A percentile compares a stretch with the other conserved stretches of the same genome.
These are phyloP conservation scores for Tulasnella sp. DNA, from an alignment of 768 basidiomycete species.

Conservation along the genomic window DNA sequence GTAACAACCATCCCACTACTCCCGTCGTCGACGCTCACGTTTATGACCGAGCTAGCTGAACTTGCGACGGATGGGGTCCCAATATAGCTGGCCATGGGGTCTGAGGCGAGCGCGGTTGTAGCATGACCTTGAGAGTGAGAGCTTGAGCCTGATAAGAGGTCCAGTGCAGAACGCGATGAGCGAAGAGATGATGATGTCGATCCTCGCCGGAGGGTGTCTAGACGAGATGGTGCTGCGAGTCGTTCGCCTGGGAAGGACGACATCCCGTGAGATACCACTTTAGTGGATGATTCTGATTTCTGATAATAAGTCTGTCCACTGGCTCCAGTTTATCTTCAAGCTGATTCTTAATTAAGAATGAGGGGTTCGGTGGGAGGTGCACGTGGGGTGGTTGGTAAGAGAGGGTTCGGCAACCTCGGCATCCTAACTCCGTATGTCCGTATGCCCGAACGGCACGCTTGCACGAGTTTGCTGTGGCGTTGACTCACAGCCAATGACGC, in stretches of 20 bases:
- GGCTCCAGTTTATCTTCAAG: neutral
- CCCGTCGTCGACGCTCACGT: neutral
- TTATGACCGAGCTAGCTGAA: neutral
- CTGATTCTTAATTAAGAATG: neutral
- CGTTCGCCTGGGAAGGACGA: constrained; percentile 14
- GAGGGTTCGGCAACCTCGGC: constrained; percentile 11
- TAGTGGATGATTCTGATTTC: neutral
- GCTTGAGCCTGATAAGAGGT: neutral
- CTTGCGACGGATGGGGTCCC: constrained; percentile 3
- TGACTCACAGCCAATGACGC: constrained; percentile 15
- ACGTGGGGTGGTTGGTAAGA: neutral
- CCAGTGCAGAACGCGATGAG: neutral
- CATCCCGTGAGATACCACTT: neutral
- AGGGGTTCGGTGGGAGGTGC: neutral
- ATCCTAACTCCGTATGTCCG: neutral
- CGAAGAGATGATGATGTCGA: constrained; percentile 3
- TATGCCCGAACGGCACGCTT: neutral
- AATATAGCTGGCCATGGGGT: neutral
- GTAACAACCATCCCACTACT: constrained; percentile 8
- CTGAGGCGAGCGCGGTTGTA: neutral
- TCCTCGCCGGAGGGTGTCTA: neutral
- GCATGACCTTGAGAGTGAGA: constrained; percentile 7
- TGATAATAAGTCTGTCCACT: neutral
- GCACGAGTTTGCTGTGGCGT: neutral
- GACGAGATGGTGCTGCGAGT: neutral